Evolutionary conservation across 1,139 yeast species (phyloP), one percentile per base, ranked within the genome.

Genomic region (Nakaseomyces glabratus): DNA sequence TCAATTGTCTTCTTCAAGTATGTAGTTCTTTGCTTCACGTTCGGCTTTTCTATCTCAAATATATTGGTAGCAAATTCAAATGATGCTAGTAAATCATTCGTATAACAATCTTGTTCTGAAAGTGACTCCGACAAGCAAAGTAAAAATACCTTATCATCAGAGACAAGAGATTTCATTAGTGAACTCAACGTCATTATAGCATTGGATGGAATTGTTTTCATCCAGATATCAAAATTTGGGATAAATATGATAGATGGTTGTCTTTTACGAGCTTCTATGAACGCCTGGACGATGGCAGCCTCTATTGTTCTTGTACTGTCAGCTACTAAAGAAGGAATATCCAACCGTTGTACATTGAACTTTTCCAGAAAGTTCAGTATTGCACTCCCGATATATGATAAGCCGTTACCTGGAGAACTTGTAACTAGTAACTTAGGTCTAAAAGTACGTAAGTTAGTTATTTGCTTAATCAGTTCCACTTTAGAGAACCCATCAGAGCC

Each of bases 231-330:
- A 37, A 86, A 63, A 51, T 82, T 82, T 1, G 98, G 96, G 37
- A 90, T 73, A 52, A 73, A 82, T 3, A 93, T 62, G 8, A 93
- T 79, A 10, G 95, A 74, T 1, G 98, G 98, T 40, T 82, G 84
- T 46, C 88, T 93, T 51, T 95, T 73, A 47, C 84, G 73, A 3
- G 94, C 94, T 59, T 90, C 99, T 20, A 82, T 68, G 52, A 93
- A 79, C 16, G 84, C 69, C 52, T 86, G 95, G 18, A 90, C 82
- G 25, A 88, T 69, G 1, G 82, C 71, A 53, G 86, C 82, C 51
- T 90, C 98, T 1, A 93, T 78, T 0, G 94, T 76, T 43, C 86
- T 65, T 0, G 93, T 72, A 4, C 93, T 69, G 50, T 88, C 97
- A 10, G 90, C 77, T 47, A 79, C 75, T 40, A 90, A 58, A 14